phyloP scores from a whole-genome alignment of 2,329 filamentous ascomycete species.

The Penicillium sp. region DNA sequence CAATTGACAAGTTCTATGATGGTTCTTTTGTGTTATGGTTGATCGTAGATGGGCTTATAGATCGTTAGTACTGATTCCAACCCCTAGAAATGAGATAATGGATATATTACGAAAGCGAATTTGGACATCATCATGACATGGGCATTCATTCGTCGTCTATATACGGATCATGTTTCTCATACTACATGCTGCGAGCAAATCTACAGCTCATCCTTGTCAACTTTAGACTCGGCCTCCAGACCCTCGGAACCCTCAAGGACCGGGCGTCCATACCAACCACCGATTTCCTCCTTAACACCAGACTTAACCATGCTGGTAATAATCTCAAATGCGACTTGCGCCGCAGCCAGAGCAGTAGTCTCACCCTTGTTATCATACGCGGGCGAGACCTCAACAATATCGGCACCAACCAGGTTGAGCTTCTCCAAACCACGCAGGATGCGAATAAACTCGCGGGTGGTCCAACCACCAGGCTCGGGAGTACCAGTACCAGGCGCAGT shows the following conservation, averaged over 20 bases:
- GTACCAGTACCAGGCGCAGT: slow-evolving; percentile 76
- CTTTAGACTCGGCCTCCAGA: slow-evolving; percentile 6
- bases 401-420: slow-evolving; percentile 83
- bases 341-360: slow-evolving; percentile 77
- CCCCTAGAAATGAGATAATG: background rate
- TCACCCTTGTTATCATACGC: slow-evolving; percentile 80
- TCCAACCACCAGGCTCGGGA: slow-evolving; percentile 89
- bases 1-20: slow-evolving; percentile 16
- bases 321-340: slow-evolving; percentile 84
- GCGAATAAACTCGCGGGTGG: slow-evolving; percentile 79
- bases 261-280: slow-evolving; percentile 42
- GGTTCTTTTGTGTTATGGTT: slow-evolving; percentile 1
- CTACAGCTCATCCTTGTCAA: slow-evolving; percentile 31
- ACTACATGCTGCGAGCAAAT: slow-evolving; percentile 1
- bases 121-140: background rate
- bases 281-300: slow-evolving; percentile 39
- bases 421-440: slow-evolving; percentile 79
- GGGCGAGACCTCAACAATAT: slow-evolving; percentile 85
- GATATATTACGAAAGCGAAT: background rate
- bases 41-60: slow-evolving; percentile 5
- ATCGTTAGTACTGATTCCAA: background rate
- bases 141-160: slow-evolving; percentile 18
- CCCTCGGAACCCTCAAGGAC: slow-evolving; percentile 15
- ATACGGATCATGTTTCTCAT: slow-evolving; percentile 17
- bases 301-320: slow-evolving; percentile 61